phyloP scores from a whole-genome alignment of 23 red algal genomes.

The Gracilaria vermiculophylla region DNA sequence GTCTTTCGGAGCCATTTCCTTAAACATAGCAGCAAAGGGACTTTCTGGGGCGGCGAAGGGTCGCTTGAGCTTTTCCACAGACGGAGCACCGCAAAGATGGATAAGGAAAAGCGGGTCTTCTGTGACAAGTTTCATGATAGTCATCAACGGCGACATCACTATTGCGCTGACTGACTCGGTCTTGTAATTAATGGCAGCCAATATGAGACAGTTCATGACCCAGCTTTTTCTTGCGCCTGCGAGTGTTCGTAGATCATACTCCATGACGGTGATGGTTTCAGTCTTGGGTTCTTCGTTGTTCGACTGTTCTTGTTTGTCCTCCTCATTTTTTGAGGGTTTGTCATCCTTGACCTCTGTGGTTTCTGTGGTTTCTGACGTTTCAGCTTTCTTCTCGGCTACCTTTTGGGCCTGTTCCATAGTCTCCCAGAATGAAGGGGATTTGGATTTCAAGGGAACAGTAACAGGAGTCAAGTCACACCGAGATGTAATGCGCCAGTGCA shows the following conservation, averaged over 20 bases:
- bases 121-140: constrained; percentile 56
- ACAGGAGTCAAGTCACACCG: constrained; percentile 29
- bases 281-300: constrained; percentile 23
- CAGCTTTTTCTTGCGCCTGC: constrained; percentile 54
- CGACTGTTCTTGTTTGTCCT: background rate
- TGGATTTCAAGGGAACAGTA: constrained; percentile 43
- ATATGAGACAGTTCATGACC: constrained; percentile 67
- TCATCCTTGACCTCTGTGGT: background rate
- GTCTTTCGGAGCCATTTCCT: constrained; percentile 48
- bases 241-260: constrained; percentile 78
- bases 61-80: constrained; percentile 41
- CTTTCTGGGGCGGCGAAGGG: constrained; percentile 55
- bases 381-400: background rate
- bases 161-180: constrained; percentile 80
- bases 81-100: constrained; percentile 55
- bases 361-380: background rate
- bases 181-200: constrained; percentile 83
- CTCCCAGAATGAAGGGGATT: constrained; percentile 47
- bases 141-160: constrained; percentile 75
- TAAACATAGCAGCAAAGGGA: constrained; percentile 34
- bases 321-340: background rate
- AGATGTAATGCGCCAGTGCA: constrained; percentile 54
- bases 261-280: constrained; percentile 61
- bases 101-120: constrained; percentile 80
- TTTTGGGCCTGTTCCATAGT: constrained; percentile 24